Evolutionary conservation across 2,329 filamentous ascomycete genomes (phyloP).

Genomic region (Stagonosporopsis rhizophila): DNA sequence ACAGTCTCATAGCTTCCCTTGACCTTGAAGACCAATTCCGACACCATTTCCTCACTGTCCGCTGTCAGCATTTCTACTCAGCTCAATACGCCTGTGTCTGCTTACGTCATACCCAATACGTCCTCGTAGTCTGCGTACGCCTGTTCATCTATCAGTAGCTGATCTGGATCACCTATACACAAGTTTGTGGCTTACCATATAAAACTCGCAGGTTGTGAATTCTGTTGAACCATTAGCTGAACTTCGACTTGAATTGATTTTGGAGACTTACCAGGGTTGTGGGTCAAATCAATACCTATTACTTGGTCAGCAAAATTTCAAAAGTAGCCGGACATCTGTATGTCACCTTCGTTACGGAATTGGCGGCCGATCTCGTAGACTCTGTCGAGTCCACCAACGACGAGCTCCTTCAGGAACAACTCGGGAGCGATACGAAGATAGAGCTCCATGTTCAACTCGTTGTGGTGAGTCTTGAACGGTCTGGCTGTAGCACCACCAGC

Average conservation of each 20-base stretch:
- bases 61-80: neutral
- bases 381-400: constrained; percentile 91
- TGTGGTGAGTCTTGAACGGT: constrained; percentile 95
- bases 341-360: constrained; percentile 83
- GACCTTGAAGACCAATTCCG: constrained; percentile 59
- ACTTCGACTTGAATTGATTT: neutral
- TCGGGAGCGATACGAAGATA: constrained; percentile 96
- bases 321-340: neutral
- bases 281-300: constrained; percentile 77
- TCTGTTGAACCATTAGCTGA: constrained; percentile 47
- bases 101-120: constrained; percentile 77
- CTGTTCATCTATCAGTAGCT: neutral
- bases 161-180: neutral
- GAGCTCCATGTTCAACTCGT: constrained; percentile 92
- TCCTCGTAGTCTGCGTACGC: constrained; percentile 76
- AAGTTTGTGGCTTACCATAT: constrained; percentile 58
- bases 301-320: neutral
- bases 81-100: neutral
- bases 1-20: constrained; percentile 85
- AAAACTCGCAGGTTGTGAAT: constrained; percentile 98
- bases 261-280: constrained; percentile 70
- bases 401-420: constrained; percentile 93
- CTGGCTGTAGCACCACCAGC: constrained; percentile 94
- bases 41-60: constrained; percentile 78
- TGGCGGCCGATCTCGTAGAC: constrained; percentile 96